Conservation (phyloP, 1,284 basidiomycete species). For the Xanthoconium separans region DNA sequence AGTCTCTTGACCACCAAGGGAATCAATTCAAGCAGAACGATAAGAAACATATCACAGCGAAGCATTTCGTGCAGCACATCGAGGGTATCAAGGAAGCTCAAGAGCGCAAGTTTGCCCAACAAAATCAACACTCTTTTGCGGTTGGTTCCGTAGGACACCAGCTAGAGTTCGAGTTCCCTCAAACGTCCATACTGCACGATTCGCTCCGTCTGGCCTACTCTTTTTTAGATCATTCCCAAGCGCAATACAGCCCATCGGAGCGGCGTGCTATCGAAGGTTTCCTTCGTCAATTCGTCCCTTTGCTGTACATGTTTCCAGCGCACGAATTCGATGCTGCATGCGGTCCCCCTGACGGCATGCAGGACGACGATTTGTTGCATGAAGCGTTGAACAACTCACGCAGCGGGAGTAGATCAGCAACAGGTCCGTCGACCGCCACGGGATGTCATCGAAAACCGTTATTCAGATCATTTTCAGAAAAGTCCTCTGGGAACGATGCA, state of each 20-base stretch:
- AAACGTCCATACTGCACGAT: slow-evolving; percentile 84
- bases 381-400: slow-evolving; percentile 46
- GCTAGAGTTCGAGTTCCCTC: slow-evolving; percentile 78
- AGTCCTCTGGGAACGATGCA: slow-evolving; percentile 30
- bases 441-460: slow-evolving; percentile 79
- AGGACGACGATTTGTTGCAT: slow-evolving; percentile 47
- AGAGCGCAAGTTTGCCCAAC: slow-evolving; percentile 45
- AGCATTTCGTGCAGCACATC: slow-evolving; percentile 87
- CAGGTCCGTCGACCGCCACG: slow-evolving; percentile 53
- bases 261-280: slow-evolving; percentile 84
- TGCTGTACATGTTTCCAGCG: slow-evolving; percentile 75
- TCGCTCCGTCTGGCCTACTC: slow-evolving; percentile 87
- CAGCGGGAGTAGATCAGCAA: slow-evolving; percentile 45
- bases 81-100: slow-evolving; percentile 78
- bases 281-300: slow-evolving; percentile 82
- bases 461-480: slow-evolving; percentile 67
- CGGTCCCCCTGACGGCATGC: slow-evolving; percentile 52
- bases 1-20: slow-evolving; percentile 94
- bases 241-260: slow-evolving; percentile 74
- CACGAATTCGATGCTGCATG: slow-evolving; percentile 79
- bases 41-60: slow-evolving; percentile 93
- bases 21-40: slow-evolving; percentile 94
- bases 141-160: slow-evolving; percentile 64
- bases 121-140: slow-evolving; percentile 36
- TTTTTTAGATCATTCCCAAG: slow-evolving; percentile 85